Conservation (phyloP, 2,329 filamentous ascomycete species). For the Hypoxylon sp. region DNA sequence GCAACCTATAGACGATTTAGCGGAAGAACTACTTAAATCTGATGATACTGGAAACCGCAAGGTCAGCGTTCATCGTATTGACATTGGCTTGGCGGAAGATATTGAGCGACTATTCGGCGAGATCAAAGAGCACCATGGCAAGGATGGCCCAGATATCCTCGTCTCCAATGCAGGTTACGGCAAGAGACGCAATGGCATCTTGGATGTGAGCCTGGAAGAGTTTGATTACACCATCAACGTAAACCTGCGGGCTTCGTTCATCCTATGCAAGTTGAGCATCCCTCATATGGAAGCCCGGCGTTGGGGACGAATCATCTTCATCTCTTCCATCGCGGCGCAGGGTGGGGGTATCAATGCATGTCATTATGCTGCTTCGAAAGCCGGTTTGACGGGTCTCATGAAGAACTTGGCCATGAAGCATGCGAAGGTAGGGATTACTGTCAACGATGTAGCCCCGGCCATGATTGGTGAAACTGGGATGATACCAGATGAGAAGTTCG, state of each 20-base stretch:
- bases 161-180: constrained; percentile 77
- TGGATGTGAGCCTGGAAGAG: constrained; percentile 74
- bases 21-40: constrained; percentile 48
- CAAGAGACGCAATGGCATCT: constrained; percentile 68
- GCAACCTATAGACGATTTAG: constrained; percentile 51
- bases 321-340: constrained; percentile 74
- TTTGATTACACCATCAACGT: constrained; percentile 75
- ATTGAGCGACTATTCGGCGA: constrained; percentile 69
- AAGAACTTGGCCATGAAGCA: constrained; percentile 73
- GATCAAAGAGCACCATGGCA: constrained; percentile 66
- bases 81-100: constrained; percentile 68
- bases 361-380: constrained; percentile 73
- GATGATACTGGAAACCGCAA: constrained; percentile 52
- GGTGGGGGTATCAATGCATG: constrained; percentile 76
- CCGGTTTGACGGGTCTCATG: constrained; percentile 75
- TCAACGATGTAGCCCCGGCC: constrained; percentile 77
- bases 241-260: constrained; percentile 74
- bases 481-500: constrained; percentile 69
- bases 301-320: constrained; percentile 76
- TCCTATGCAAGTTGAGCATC: constrained; percentile 72
- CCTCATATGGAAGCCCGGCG: constrained; percentile 71
- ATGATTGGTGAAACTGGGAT: constrained; percentile 77
- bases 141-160: constrained; percentile 71
- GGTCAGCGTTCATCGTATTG: constrained; percentile 70
- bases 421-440: constrained; percentile 72